A percentile compares a stretch with the other conserved stretches of the same genome.
Evolutionary conservation across 768 basidiomycete genomes (phyloP).

Genomic region (Tylopilus vinaceipallidus): DNA sequence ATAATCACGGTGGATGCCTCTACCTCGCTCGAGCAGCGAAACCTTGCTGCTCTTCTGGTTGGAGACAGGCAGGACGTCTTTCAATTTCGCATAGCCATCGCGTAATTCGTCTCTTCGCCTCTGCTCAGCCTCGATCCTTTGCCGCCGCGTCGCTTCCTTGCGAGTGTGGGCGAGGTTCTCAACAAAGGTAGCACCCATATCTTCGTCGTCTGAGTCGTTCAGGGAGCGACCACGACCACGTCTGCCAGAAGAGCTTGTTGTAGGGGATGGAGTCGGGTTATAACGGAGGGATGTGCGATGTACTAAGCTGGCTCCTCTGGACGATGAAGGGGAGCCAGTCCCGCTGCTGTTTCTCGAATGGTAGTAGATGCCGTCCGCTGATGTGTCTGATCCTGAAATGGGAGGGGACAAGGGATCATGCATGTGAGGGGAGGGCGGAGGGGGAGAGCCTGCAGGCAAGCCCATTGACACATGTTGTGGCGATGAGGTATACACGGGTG

Average conservation of each 20-base stretch:
- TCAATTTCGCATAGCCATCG: constrained; percentile 85
- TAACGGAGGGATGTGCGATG: constrained; percentile 70
- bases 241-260: constrained; percentile 64
- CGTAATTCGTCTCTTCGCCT: constrained; percentile 84
- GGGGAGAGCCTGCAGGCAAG: constrained; percentile 63
- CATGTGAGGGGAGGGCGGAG: constrained; percentile 74
- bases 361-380: constrained; percentile 79
- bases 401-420: constrained; percentile 85
- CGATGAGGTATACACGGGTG: constrained; percentile 56
- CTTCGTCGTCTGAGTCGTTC: constrained; percentile 76
- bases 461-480: constrained; percentile 71
- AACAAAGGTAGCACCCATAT: constrained; percentile 64
- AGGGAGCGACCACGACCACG: constrained; percentile 64
- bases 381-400: constrained; percentile 87
- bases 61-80: constrained; percentile 81
- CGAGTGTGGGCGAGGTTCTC: constrained; percentile 74
- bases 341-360: constrained; percentile 69
- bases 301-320: constrained; percentile 71
- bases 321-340: constrained; percentile 76
- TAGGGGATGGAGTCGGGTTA: constrained; percentile 80
- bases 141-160: constrained; percentile 81
- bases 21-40: constrained; percentile 84
- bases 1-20: constrained; percentile 28
- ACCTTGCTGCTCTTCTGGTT: constrained; percentile 94
- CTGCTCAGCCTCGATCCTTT: constrained; percentile 90